These are phyloP conservation scores for Diospyros kaki DNA, from an alignment of 148 eudicot species.

Conservation along the genomic window DNA sequence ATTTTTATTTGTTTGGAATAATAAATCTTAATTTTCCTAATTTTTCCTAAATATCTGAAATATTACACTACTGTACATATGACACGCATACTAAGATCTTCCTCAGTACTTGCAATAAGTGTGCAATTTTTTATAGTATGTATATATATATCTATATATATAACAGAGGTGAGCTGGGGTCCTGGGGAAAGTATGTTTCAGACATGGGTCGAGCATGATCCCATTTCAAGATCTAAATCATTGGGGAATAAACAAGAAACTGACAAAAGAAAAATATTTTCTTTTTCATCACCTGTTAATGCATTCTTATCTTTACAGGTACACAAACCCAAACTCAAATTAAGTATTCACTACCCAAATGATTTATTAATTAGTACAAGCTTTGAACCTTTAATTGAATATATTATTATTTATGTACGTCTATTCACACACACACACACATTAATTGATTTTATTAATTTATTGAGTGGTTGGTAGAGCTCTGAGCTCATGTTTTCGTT, in stretches of 20 bases:
- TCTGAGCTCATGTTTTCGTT: too few species aligned
- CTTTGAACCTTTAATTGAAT: too few species aligned
- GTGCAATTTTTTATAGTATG: background rate
- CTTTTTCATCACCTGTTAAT: constrained; percentile 2
- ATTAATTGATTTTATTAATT: too few species aligned
- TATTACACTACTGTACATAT: too few species aligned
- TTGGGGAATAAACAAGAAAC: constrained; percentile 34
- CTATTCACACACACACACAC: too few species aligned
- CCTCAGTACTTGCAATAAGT: background rate
- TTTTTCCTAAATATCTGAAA: too few species aligned
- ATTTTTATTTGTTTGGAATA: too few species aligned
- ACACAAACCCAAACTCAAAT: constrained; percentile 3
- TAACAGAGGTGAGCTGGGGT: constrained; percentile 4
- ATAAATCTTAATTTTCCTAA: too few species aligned
- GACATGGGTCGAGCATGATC: constrained; percentile 30
- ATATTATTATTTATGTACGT: too few species aligned
- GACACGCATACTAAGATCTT: too few species aligned
- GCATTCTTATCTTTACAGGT: constrained; percentile 10
- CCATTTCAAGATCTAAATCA: constrained; percentile 24
- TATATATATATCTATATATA: background rate
- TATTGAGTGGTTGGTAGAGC: too few species aligned
- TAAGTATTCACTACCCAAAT: background rate
- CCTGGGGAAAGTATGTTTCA: constrained; percentile 24
- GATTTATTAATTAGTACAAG: too few species aligned
- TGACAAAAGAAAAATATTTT: constrained; percentile 27